These are phyloP conservation scores for Elaeis oleifera DNA, from an alignment of 202 grass and related monocot genomes.

Conservation along the genomic window DNA sequence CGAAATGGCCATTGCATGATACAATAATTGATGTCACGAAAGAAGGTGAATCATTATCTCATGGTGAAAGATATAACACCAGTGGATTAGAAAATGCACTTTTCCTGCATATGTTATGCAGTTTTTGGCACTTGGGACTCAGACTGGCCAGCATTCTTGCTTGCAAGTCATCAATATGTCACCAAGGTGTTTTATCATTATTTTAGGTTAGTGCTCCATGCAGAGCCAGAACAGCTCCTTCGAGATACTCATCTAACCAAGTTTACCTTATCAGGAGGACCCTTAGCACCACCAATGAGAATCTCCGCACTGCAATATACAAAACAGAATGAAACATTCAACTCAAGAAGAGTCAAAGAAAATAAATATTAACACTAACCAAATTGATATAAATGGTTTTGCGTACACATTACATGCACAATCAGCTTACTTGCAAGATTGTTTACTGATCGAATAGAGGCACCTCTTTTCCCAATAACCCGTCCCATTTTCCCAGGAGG, in stretches of 20 bases:
- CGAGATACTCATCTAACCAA: neutral
- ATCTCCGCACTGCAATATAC: constrained; percentile 65
- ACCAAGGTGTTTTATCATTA: too few species aligned
- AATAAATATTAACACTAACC: constrained; percentile 19
- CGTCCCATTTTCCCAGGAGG: constrained; percentile 97
- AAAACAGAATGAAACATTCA: constrained; percentile 22
- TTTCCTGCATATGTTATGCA: too few species aligned
- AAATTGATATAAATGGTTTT: constrained; percentile 21
- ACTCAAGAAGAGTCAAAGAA: constrained; percentile 7
- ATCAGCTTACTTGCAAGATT: constrained; percentile 76
- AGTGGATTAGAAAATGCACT: too few species aligned
- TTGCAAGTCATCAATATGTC: too few species aligned
- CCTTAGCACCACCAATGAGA: constrained; percentile 75
- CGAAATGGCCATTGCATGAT: too few species aligned
- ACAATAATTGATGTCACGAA: too few species aligned
- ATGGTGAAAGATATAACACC: too few species aligned
- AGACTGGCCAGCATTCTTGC: too few species aligned
- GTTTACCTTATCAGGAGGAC: constrained; percentile 75
- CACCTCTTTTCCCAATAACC: constrained; percentile 83
- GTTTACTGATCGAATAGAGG: constrained; percentile 67
- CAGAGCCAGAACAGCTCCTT: neutral
- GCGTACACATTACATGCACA: constrained; percentile 3
- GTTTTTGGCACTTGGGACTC: too few species aligned
- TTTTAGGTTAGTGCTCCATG: too few species aligned
- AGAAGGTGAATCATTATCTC: too few species aligned